A percentile compares a stretch with the other conserved stretches of the same genome.
Conservation (phyloP, 306 rosid species). For the Castanea mollissima region DNA sequence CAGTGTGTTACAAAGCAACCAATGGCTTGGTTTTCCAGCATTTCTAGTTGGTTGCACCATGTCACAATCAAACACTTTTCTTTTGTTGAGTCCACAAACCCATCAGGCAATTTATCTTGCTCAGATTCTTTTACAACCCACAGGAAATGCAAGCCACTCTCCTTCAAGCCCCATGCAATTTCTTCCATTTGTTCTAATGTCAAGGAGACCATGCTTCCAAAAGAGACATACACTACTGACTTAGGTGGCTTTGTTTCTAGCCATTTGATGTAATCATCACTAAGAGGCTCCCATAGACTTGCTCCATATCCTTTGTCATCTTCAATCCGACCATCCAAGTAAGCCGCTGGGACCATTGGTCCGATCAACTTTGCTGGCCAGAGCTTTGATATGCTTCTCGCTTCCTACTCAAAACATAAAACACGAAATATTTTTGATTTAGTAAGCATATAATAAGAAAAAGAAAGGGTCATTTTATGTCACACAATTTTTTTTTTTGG, state of each 20-base stretch:
- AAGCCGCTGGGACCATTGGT: constrained; percentile 51
- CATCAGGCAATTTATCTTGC: constrained; percentile 32
- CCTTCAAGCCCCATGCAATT: constrained; percentile 37
- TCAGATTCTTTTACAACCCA: constrained; percentile 50
- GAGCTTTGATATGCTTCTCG: constrained; percentile 15
- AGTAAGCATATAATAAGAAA: too few relatives aligned
- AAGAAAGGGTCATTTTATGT: too few relatives aligned
- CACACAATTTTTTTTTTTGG: too few relatives aligned
- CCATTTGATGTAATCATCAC: constrained; percentile 43
- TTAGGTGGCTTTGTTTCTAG: constrained; percentile 35
- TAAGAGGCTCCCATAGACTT: constrained; percentile 43
- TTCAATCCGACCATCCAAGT: constrained; percentile 43
- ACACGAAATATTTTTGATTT: background rate
- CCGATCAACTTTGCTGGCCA: constrained; percentile 49
- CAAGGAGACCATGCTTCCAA: constrained; percentile 55
- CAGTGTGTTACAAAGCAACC: constrained; percentile 66
- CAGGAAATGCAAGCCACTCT: constrained; percentile 36
- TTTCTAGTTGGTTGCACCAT: constrained; percentile 67
- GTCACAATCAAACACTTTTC: constrained; percentile 43
- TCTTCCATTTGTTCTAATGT: constrained; percentile 35
- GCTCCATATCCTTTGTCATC: constrained; percentile 55
- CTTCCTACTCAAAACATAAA: constrained; percentile 20
- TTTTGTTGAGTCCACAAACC: constrained; percentile 21
- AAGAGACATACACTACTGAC: constrained; percentile 43
- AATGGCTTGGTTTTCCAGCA: constrained; percentile 43